Evolutionary conservation across 2,329 filamentous ascomycete genomes (phyloP), one percentile per base, ranked within the genome.

Genomic region (Cladosporium oxysporum): DNA sequence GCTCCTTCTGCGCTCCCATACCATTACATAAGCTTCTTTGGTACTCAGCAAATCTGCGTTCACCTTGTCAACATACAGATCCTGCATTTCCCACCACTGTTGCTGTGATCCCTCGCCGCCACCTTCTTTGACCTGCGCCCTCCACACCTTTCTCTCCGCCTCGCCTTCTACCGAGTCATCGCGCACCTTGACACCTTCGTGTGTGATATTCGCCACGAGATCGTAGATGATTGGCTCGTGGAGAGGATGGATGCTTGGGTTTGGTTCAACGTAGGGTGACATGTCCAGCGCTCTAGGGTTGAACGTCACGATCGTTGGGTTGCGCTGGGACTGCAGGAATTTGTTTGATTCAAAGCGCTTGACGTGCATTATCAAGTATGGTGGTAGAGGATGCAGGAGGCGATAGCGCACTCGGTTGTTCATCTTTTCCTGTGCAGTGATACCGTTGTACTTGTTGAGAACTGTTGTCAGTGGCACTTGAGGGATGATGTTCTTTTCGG

Each of bases 261-360:
- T 92, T 0, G 94, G 93, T 80, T 98, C 92, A 14, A 97, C 92
- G 74, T 95, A 98, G 0, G 93, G 93, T 5, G 89, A 85, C 83
- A 97, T 89, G 77, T 99, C 93, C 10, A 99, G 87, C 50, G 90
- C 87, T 75, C 90, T 86, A 5, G 92, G 90, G 69, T 94, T 92
- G 78, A 98, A 99, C 0, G 94, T 98, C 69, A 99, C 95, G 74
- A 99, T 99, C 11, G 95, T 99, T 0, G 94, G 95, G 78, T 99
- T 99, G 60, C 95, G 91, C 61, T 77, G 75, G 80, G 98, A 94
- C 2, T 90, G 87, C 23, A 99, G 91, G 75, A 99, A 99, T 78
- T 97, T 97, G 83, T 99, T 99, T 71, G 91, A 89, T 71, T 90
- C 92, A 84, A 99, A 99, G 72, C 95, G 92, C 82, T 98, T 98